phyloP scores from a whole-genome alignment of 305 asterid species.

The Solanum hybrid region DNA sequence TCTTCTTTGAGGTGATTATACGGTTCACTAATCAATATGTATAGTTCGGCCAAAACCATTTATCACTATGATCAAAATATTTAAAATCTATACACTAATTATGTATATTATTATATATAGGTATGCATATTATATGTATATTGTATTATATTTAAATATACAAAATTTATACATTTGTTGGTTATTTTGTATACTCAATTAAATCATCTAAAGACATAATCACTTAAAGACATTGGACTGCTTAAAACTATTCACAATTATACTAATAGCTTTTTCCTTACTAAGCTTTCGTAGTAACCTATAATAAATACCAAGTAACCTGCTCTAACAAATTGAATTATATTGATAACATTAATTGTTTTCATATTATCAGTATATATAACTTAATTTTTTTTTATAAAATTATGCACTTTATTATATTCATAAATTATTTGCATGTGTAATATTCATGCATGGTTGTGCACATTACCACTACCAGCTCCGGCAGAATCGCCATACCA shows the following conservation, averaged over 20 bases:
- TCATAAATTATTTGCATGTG: neutral
- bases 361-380: neutral
- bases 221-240: neutral
- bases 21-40: neutral
- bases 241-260: neutral
- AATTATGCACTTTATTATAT: neutral
- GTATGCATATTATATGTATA: too few relatives aligned
- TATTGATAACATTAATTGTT: neutral
- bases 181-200: neutral
- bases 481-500: neutral
- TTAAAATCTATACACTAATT: too few relatives aligned
- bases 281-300: neutral
- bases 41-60: neutral
- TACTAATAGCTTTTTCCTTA: neutral
- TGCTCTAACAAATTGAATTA: neutral
- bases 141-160: too few relatives aligned
- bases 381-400: neutral
- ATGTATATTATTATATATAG: too few relatives aligned
- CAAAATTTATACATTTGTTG: neutral
- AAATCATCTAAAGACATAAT: neutral
- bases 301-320: neutral
- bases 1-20: neutral
- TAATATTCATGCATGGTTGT: neutral
- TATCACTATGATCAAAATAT: too few relatives aligned
- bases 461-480: slow-evolving; percentile 2